Percentiles rank a stretch among this genome's conserved stretches.
These are phyloP conservation scores for Pugionium cornutum DNA, from an alignment of 345 rosid genomes.

Conservation along the genomic window DNA sequence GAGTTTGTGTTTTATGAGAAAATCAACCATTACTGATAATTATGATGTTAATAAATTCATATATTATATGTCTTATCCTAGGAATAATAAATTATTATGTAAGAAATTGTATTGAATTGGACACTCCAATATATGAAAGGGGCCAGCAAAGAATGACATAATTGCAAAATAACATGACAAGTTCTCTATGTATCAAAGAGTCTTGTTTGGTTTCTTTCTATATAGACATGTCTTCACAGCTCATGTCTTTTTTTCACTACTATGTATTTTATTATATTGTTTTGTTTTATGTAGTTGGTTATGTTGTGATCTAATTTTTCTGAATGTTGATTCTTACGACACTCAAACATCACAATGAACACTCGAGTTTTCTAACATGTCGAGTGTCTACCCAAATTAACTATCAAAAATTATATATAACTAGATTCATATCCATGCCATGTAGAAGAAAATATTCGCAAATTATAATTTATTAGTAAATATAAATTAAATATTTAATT, in stretches of 20 bases:
- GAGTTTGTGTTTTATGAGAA: slow-evolving; percentile 18
- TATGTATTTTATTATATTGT: background rate
- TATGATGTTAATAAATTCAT: slow-evolving; percentile 15
- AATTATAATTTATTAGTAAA: too few species aligned
- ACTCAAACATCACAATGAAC: too few species aligned
- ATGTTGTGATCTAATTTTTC: slow-evolving; percentile 2
- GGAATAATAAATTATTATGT: slow-evolving; percentile 30
- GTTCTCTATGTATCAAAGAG: slow-evolving; percentile 31
- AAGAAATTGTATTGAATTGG: slow-evolving; percentile 22
- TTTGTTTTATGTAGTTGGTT: background rate
- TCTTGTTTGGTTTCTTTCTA: slow-evolving; percentile 36
- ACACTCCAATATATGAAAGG: slow-evolving; percentile 24
- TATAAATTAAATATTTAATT: too few species aligned
- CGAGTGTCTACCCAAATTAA: too few species aligned
- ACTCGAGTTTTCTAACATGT: too few species aligned
- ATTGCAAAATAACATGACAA: slow-evolving; percentile 37
- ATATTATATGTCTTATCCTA: slow-evolving; percentile 25
- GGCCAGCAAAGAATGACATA: slow-evolving; percentile 37
- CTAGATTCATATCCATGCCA: too few species aligned
- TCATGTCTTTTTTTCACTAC: slow-evolving; percentile 2
- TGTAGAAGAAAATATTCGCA: too few species aligned
- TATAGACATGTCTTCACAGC: slow-evolving; percentile 33
- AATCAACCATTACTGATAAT: slow-evolving; percentile 12
- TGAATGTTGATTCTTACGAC: background rate
- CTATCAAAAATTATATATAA: too few species aligned